Evolutionary conservation across 2,329 filamentous ascomycete genomes (phyloP).

Genomic region (Colletotrichum destructivum): DNA sequence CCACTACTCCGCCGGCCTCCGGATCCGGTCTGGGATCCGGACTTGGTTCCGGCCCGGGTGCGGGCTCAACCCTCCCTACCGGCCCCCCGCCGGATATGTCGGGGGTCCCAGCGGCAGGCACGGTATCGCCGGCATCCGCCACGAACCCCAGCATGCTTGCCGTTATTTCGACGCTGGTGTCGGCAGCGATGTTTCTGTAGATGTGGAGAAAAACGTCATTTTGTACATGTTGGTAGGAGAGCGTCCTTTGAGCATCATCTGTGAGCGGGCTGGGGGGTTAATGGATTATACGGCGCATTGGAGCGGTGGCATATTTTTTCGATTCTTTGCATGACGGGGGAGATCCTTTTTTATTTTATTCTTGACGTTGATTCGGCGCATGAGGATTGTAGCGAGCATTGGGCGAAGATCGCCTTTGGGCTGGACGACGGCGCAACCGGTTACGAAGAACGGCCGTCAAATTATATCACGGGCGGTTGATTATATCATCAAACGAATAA

Average conservation of each 20-base stretch:
- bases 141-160: not conserved
- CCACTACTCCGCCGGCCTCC: slow-evolving; percentile 7
- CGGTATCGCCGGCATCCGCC: slow-evolving; percentile 12
- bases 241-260: slow-evolving; percentile 6
- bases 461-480: too few relatives aligned
- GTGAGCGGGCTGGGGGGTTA: slow-evolving; percentile 8
- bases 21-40: not conserved
- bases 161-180: not conserved
- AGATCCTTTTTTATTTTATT: not conserved
- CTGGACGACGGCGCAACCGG: slow-evolving; percentile 11
- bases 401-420: slow-evolving; percentile 4
- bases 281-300: slow-evolving; percentile 19
- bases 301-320: slow-evolving; percentile 12
- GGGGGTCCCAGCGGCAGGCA: slow-evolving; percentile 15
- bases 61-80: slow-evolving; percentile 10
- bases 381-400: slow-evolving; percentile 29
- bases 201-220: slow-evolving; percentile 3
- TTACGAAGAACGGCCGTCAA: slow-evolving; percentile 4
- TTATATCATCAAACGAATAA: not conserved
- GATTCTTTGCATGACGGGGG: slow-evolving; percentile 4
- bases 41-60: not conserved
- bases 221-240: slow-evolving; percentile 17
- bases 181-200: slow-evolving; percentile 19
- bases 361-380: slow-evolving; percentile 19
- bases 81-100: slow-evolving; percentile 18